A percentile compares a stretch with the other conserved stretches of the same genome.
Conservation (phyloP, 805 yeast genomes). For the Scheffersomyces spartinae region DNA sequence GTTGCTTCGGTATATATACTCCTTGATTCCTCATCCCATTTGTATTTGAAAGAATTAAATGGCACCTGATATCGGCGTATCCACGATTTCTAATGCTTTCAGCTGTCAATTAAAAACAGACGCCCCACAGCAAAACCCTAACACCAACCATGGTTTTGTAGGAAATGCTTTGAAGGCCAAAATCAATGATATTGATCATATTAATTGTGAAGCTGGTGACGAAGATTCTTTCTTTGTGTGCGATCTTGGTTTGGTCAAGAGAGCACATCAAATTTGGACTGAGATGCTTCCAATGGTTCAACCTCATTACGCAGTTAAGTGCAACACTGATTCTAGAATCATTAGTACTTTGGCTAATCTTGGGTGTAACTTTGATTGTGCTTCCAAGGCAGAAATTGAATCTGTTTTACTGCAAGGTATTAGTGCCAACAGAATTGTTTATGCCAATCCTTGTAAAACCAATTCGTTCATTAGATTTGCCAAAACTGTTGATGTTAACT, state of each 20-base stretch:
- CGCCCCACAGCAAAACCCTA: too few relatives aligned
- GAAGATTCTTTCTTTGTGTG: constrained; percentile 85
- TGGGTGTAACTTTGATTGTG: constrained; percentile 87
- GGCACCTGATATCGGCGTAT: too few relatives aligned
- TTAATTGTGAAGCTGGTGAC: constrained; percentile 57
- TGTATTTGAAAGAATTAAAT: too few relatives aligned
- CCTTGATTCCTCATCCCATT: too few relatives aligned
- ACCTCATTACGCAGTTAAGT: constrained; percentile 93
- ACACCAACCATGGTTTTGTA: constrained; percentile 19
- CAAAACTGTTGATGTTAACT: constrained; percentile 36
- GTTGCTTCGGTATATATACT: too few relatives aligned
- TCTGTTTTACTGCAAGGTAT: constrained; percentile 52
- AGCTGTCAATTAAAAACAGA: too few relatives aligned
- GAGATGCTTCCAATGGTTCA: constrained; percentile 55
- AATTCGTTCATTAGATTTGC: constrained; percentile 72
- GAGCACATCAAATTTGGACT: constrained; percentile 56
- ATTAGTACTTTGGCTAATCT: constrained; percentile 42
- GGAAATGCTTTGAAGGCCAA: constrained; percentile 28
- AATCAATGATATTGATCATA: constrained; percentile 37
- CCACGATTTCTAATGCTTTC: too few relatives aligned
- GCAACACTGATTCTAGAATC: constrained; percentile 65
- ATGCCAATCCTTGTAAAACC: constrained; percentile 94
- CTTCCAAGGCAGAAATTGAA: constrained; percentile 77
- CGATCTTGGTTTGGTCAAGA: constrained; percentile 63
- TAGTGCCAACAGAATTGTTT: constrained; percentile 56